These are phyloP conservation scores for Coprinopsis cinerea DNA, from an alignment of 768 basidiomycete species.

Conservation along the genomic window DNA sequence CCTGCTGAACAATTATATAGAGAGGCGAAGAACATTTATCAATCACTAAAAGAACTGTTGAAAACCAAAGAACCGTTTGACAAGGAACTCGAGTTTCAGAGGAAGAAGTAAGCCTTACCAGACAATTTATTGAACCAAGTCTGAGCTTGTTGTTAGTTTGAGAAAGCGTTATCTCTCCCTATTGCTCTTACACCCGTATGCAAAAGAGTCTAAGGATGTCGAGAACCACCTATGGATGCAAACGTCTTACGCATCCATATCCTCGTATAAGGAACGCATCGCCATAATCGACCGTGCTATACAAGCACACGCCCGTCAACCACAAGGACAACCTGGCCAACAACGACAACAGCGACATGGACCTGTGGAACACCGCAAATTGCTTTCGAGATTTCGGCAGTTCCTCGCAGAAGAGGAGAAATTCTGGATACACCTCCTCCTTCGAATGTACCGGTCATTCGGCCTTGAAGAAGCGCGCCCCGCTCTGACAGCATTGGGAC, in stretches of 20 bases:
- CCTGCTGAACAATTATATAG: conserved; percentile 32
- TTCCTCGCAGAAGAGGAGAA: conserved; percentile 88
- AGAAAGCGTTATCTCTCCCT: conserved; percentile 65
- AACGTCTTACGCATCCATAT: conserved; percentile 82
- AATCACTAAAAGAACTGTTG: conserved; percentile 69
- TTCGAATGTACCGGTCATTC: conserved; percentile 69
- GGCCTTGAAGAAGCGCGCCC: conserved; percentile 58
- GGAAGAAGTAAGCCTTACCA: conserved; percentile 65
- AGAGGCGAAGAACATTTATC: conserved; percentile 73
- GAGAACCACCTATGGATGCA: conserved; percentile 91
- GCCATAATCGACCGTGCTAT: conserved; percentile 55
- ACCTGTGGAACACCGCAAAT: conserved; percentile 79
- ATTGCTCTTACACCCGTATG: conserved; percentile 61
- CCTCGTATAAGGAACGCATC: conserved; percentile 75
- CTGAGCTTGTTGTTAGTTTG: conserved; percentile 38
- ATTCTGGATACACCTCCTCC: conserved; percentile 81
- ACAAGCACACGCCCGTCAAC: conserved; percentile 33
- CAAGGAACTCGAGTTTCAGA: conserved; percentile 78
- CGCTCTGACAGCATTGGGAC: conserved; percentile 51
- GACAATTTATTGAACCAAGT: conserved; percentile 5
- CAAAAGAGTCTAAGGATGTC: conserved; percentile 70
- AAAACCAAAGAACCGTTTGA: conserved; percentile 76
- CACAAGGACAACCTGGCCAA: conserved; percentile 17
- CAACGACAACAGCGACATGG: conserved; percentile 29
- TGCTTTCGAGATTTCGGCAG: conserved; percentile 82